These are phyloP conservation scores for Achaetomiella virescens DNA, from an alignment of 495 filamentous ascomycete genomes.

Conservation along the genomic window DNA sequence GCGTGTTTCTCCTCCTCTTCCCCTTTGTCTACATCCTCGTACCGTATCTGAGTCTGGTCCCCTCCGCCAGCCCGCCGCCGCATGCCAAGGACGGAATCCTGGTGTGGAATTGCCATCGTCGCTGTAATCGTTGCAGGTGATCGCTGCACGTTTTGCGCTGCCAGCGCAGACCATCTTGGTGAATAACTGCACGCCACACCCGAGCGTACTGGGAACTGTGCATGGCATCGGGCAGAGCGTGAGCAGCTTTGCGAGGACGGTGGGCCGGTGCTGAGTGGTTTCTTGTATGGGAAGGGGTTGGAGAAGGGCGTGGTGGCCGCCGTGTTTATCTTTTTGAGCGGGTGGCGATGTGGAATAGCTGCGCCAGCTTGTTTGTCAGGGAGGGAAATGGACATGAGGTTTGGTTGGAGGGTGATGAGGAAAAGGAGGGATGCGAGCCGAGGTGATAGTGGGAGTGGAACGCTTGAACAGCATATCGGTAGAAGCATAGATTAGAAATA, in stretches of 20 bases:
- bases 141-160: conserved; percentile 74
- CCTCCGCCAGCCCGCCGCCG: conserved; percentile 54
- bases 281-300: conserved; percentile 64
- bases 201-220: conserved; percentile 70
- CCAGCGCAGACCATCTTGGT: conserved; percentile 72
- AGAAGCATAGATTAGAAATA: no score
- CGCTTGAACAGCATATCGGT: no score
- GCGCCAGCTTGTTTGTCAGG: conserved; percentile 60
- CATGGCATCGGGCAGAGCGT: conserved; percentile 78
- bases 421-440: no score
- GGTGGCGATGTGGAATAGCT: conserved; percentile 54
- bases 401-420: conserved; percentile 59
- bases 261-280: conserved; percentile 67
- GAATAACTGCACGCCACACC: conserved; percentile 80
- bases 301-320: conserved; percentile 63
- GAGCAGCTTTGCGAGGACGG: conserved; percentile 60
- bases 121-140: conserved; percentile 62
- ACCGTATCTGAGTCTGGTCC: conserved; percentile 67
- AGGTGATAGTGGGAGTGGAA: no score
- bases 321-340: conserved; percentile 69
- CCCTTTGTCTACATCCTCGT: conserved; percentile 65
- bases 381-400: conserved; percentile 72
- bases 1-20: conserved; percentile 63
- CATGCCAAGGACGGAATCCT: conserved; percentile 55
- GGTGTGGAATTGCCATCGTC: conserved; percentile 65